Percentiles rank a stretch among this genome's conserved stretches.
Evolutionary conservation across 345 rosid genomes (phyloP).

Genomic region (Eucalyptus sp.): DNA sequence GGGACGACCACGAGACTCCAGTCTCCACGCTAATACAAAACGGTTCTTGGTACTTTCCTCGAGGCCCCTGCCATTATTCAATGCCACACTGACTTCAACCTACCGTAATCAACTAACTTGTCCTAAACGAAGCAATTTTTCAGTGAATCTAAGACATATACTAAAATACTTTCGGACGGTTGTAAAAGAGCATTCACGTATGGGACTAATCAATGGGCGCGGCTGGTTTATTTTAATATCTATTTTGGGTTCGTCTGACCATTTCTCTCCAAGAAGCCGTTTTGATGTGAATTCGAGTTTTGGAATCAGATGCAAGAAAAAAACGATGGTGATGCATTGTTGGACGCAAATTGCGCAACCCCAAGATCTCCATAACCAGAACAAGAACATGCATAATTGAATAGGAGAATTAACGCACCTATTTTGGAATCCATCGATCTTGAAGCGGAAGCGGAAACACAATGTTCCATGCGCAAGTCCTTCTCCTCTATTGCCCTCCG

Average conservation of each 20-base stretch:
- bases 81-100: background rate
- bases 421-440: too few species aligned
- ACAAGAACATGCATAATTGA: too few species aligned
- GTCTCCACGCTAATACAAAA: background rate
- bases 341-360: too few species aligned
- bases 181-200: background rate
- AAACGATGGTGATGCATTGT: background rate
- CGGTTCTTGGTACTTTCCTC: background rate
- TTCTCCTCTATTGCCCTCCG: too few species aligned
- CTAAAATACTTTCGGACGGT: background rate
- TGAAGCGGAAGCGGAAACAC: too few species aligned
- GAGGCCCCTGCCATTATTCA: background rate
- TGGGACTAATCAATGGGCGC: background rate
- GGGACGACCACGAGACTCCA: background rate
- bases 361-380: too few species aligned
- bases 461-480: too few species aligned
- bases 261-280: background rate
- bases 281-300: background rate
- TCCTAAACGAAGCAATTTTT: background rate
- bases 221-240: background rate
- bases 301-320: background rate
- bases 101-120: background rate
- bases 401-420: too few species aligned
- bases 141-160: background rate
- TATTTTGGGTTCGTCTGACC: accelerated